Evolutionary conservation across 179 eudicot genomes (phyloP).

Genomic region (Silene coronaria): DNA sequence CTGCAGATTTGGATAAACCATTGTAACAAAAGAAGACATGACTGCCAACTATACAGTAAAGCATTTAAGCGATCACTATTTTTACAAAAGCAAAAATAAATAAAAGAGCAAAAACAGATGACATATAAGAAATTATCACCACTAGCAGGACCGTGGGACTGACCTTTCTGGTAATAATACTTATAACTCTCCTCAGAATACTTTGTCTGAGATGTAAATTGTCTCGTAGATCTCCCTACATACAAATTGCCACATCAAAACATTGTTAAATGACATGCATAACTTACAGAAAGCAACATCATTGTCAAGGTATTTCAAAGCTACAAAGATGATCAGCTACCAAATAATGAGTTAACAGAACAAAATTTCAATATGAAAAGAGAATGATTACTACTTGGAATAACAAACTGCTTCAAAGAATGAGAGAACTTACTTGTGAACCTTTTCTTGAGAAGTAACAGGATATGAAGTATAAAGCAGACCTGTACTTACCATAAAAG

Average conservation of each 20-base stretch:
- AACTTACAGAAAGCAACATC: slow-evolving; percentile 1
- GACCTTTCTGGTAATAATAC: slow-evolving; percentile 58
- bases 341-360: slow-evolving; percentile 1
- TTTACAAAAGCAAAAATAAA: background rate
- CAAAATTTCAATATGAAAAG: background rate
- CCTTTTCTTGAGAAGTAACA: slow-evolving; percentile 89
- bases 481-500: slow-evolving; percentile 39
- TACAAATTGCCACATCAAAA: slow-evolving; percentile 18
- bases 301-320: background rate
- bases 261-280: background rate
- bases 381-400: background rate
- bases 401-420: slow-evolving; percentile 5
- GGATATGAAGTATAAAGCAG: slow-evolving; percentile 66
- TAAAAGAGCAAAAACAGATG: background rate
- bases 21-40: background rate
- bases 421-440: slow-evolving; percentile 56
- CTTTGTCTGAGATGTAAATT: slow-evolving; percentile 61
- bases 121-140: background rate
- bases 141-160: slow-evolving; percentile 16
- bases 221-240: slow-evolving; percentile 80
- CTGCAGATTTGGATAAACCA: slow-evolving; percentile 34
- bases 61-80: background rate
- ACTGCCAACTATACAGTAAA: background rate
- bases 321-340: background rate
- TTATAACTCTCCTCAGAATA: slow-evolving; percentile 62